Conservation (phyloP, 1,139 yeast species). For the Blastobotrys buckinghamii region DNA sequence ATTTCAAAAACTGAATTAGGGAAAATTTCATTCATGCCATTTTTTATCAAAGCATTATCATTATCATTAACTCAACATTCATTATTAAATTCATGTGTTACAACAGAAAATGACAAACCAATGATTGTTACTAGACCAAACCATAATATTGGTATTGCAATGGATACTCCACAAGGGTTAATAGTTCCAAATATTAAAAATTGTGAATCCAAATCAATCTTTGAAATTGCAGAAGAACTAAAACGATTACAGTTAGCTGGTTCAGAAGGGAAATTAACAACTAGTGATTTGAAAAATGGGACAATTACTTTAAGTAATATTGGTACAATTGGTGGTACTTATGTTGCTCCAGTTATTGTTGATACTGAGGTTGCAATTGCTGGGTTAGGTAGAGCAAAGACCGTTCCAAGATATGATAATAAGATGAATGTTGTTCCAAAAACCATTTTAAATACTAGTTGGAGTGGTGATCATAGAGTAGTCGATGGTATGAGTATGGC, state of each 20-base stretch:
- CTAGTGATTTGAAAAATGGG: slow-evolving; percentile 70
- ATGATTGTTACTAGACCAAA: slow-evolving; percentile 23
- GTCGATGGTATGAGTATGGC: slow-evolving; percentile 36
- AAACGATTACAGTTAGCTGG: slow-evolving; percentile 52
- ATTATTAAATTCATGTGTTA: slow-evolving; percentile 26
- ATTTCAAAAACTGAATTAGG: slow-evolving; percentile 13
- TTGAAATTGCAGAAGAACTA: slow-evolving; percentile 61
- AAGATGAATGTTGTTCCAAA: slow-evolving; percentile 26
- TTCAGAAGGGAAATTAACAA: slow-evolving; percentile 56
- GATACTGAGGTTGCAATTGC: slow-evolving; percentile 33
- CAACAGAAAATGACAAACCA: slow-evolving; percentile 23
- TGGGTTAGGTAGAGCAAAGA: slow-evolving; percentile 30
- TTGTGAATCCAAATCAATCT: slow-evolving; percentile 55
- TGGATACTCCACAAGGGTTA: slow-evolving; percentile 71
- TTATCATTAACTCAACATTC: slow-evolving; percentile 29
- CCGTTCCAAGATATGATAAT: slow-evolving; percentile 28
- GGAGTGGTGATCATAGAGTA: slow-evolving; percentile 36
- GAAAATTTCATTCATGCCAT: slow-evolving; percentile 34
- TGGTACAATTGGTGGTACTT: slow-evolving; percentile 73
- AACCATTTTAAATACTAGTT: slow-evolving; percentile 29
- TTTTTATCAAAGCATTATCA: slow-evolving; percentile 34
- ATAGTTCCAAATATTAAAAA: slow-evolving; percentile 70
- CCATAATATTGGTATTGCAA: slow-evolving; percentile 55
- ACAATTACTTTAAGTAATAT: slow-evolving; percentile 73
- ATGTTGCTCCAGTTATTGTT: slow-evolving; percentile 64